Conservation (phyloP, 2,329 filamentous ascomycete genomes). For the Passalora sequoiae region DNA sequence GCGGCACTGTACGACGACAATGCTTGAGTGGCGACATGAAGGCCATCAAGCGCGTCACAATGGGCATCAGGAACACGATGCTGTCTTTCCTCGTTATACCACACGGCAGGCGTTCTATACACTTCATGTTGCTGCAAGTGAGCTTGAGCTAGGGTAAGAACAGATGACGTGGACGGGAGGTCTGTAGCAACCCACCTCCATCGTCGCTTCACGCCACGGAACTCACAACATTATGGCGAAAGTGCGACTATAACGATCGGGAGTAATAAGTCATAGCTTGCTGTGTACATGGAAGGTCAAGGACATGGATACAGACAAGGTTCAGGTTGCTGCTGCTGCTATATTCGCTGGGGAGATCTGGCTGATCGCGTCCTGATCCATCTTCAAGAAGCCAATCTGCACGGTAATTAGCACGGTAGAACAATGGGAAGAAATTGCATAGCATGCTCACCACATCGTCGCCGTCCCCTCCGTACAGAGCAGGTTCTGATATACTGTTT, state of each 20-base stretch:
- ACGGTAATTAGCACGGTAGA: constrained; percentile 5
- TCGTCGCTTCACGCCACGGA: no score
- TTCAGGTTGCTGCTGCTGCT: background rate
- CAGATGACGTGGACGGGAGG: no score
- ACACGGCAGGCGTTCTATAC: no score
- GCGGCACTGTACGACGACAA: no score
- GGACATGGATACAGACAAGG: no score
- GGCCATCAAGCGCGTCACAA: no score
- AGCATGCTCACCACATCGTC: constrained; percentile 64
- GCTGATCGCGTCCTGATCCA: constrained; percentile 24
- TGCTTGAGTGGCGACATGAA: background rate
- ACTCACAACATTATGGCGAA: background rate
- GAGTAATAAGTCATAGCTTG: background rate
- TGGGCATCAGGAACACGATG: no score
- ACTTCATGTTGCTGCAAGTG: no score
- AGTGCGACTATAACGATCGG: background rate
- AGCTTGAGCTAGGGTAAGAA: no score
- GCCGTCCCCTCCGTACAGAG: constrained; percentile 64
- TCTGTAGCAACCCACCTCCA: no score
- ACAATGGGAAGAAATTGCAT: background rate
- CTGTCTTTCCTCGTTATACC: no score
- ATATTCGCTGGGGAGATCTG: constrained; percentile 15
- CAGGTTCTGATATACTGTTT: constrained; percentile 69
- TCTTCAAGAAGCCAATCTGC: constrained; percentile 31
- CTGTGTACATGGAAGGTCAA: background rate